Percentiles rank a stretch among this genome's conserved stretches.
phyloP scores from a whole-genome alignment of 108 stramenopile species.

The Nannochloropsis granulata region DNA sequence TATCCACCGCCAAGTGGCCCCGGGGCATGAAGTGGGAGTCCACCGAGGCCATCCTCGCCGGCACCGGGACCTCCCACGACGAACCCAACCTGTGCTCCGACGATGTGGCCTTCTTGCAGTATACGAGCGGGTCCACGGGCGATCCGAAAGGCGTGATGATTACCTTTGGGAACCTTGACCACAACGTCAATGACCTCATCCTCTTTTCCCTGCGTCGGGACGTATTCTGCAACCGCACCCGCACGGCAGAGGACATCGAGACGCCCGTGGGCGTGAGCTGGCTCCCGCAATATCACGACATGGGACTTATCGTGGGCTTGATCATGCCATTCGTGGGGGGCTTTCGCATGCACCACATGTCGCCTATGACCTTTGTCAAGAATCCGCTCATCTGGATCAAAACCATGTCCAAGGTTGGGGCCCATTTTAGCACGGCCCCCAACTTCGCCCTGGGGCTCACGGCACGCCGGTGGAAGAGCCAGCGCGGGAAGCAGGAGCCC shows the following conservation, averaged over 20 bases:
- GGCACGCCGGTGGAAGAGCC: conserved; percentile 3
- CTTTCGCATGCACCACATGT: conserved; percentile 73
- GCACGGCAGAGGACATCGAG: background rate
- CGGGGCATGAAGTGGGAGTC: background rate
- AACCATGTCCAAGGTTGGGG: conserved; percentile 49
- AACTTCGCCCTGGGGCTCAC: conserved; percentile 10
- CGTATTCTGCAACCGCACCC: background rate
- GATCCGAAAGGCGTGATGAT: conserved; percentile 37
- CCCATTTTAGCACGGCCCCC: conserved; percentile 11
- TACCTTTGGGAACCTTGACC: conserved; percentile 22
- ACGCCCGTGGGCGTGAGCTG: conserved; percentile 55
- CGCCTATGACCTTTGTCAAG: conserved; percentile 78
- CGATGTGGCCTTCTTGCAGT: conserved; percentile 40
- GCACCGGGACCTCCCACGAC: background rate
- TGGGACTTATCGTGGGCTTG: conserved; percentile 90
- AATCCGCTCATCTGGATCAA: conserved; percentile 79
- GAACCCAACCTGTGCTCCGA: background rate
- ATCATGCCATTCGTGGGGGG: conserved; percentile 84
- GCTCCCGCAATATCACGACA: conserved; percentile 99
- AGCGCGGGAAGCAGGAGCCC: background rate
- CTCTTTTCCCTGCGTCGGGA: conserved; percentile 5
- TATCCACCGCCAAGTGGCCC: conserved; percentile 18
- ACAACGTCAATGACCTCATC: conserved; percentile 14
- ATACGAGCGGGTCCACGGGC: conserved; percentile 32
- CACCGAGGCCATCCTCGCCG: background rate